Conservation (phyloP, 1,139 yeast genomes). For the Debaryomyces singareniensis region DNA sequence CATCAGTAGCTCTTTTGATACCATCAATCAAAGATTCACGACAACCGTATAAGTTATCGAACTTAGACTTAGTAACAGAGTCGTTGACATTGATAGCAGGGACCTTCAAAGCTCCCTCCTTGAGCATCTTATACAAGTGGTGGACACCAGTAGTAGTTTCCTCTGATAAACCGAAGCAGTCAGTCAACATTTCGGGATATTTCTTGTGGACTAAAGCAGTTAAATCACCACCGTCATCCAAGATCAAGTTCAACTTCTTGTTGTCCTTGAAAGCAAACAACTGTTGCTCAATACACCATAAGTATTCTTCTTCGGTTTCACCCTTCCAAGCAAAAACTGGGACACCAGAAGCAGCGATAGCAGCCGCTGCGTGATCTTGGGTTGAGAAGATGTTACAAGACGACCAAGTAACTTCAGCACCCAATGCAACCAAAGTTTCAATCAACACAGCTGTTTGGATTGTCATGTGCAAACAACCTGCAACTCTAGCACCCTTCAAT, state of each 20-base stretch:
- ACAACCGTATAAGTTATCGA: slow-evolving; percentile 99
- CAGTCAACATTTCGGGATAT: slow-evolving; percentile 96
- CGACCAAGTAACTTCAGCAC: slow-evolving; percentile 99
- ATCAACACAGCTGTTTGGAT: slow-evolving; percentile 98
- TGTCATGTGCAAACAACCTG: slow-evolving; percentile 99
- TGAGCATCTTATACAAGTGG: slow-evolving; percentile 95
- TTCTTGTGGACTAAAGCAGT: slow-evolving; percentile 96
- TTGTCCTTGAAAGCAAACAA: slow-evolving; percentile 96
- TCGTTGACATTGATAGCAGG: slow-evolving; percentile 99
- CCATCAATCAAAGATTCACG: slow-evolving; percentile 98
- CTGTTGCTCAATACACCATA: slow-evolving; percentile 99
- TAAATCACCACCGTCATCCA: slow-evolving; percentile 99
- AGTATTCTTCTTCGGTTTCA: slow-evolving; percentile 99
- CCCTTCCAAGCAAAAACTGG: slow-evolving; percentile 99
- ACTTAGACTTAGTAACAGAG: slow-evolving; percentile 98
- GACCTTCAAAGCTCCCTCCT: slow-evolving; percentile 85
- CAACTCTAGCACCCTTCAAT: slow-evolving; percentile 96
- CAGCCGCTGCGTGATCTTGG: slow-evolving; percentile 99
- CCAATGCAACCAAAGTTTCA: slow-evolving; percentile 94
- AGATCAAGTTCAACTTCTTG: slow-evolving; percentile 92
- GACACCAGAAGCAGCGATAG: slow-evolving; percentile 98
- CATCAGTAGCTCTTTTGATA: slow-evolving; percentile 99
- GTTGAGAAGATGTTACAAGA: slow-evolving; percentile 99
- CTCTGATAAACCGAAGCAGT: slow-evolving; percentile 95
- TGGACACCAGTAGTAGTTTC: slow-evolving; percentile 99